phyloP scores from a whole-genome alignment of 2,329 filamentous ascomycete species.

The Amauroascus niger region DNA sequence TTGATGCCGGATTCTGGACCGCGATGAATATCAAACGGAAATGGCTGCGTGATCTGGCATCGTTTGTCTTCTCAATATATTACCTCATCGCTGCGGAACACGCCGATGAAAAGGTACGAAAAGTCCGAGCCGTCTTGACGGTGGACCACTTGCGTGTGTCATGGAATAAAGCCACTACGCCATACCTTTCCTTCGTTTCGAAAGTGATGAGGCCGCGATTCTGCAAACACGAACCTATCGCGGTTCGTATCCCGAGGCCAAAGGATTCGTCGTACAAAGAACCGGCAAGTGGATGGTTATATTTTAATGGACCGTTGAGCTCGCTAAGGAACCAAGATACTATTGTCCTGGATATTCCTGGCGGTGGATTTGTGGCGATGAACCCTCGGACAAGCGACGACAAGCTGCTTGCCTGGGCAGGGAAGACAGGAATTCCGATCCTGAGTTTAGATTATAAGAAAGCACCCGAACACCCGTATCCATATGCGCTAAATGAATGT shows the following conservation, averaged over 20 bases:
- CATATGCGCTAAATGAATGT: constrained; percentile 77
- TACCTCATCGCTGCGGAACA: constrained; percentile 89
- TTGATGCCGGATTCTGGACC: constrained; percentile 97
- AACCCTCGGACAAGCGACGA: constrained; percentile 89
- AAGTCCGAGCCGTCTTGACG: constrained; percentile 75
- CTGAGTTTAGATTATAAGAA: constrained; percentile 87
- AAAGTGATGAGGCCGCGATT: constrained; percentile 65
- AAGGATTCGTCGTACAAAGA: constrained; percentile 70
- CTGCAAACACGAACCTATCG: constrained; percentile 69
- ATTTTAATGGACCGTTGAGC: constrained; percentile 79
- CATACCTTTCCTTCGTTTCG: constrained; percentile 67
- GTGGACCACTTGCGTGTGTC: constrained; percentile 84
- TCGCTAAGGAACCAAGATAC: constrained; percentile 66
- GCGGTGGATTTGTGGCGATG: constrained; percentile 95
- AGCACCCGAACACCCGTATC: constrained; percentile 74
- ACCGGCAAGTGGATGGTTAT: constrained; percentile 78
- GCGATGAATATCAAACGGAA: constrained; percentile 82
- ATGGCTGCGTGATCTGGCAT: constrained; percentile 71
- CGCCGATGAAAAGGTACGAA: constrained; percentile 91
- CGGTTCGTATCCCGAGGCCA: constrained; percentile 75
- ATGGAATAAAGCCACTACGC: constrained; percentile 91
- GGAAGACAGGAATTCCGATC: constrained; percentile 76
- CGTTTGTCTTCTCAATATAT: constrained; percentile 75
- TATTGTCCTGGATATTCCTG: constrained; percentile 79
- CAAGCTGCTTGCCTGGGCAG: constrained; percentile 85